Conservation (phyloP, 805 yeast species). For the Metschnikowia henanensis region DNA sequence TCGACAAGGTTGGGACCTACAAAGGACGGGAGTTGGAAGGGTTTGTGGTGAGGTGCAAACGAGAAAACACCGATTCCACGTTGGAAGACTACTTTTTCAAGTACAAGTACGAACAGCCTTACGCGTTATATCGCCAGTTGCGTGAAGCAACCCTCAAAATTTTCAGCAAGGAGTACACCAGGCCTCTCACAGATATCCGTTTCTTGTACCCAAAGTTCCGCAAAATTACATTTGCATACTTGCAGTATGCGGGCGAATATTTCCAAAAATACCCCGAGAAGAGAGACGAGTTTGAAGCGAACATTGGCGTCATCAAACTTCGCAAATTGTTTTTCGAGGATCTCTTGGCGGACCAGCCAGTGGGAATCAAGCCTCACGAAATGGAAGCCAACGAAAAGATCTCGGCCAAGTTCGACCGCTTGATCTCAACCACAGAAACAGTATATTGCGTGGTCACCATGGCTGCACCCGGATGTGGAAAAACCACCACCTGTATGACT, state of each 20-base stretch:
- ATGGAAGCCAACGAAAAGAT: conserved; percentile 39
- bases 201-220: conserved; percentile 45
- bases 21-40: conserved; percentile 83
- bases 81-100: conserved; percentile 73
- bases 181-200: conserved; percentile 29
- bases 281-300: conserved; percentile 46
- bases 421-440: conserved; percentile 23
- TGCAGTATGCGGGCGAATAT: conserved; percentile 62
- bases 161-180: conserved; percentile 33
- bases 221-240: conserved; percentile 61
- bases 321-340: conserved; percentile 62
- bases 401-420: conserved; percentile 16
- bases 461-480: conserved; percentile 94
- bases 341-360: conserved; percentile 42
- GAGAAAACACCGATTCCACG: conserved; percentile 7
- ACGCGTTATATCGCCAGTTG: conserved; percentile 84
- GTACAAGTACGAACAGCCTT: conserved; percentile 94
- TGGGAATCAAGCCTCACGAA: conserved; percentile 59
- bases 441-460: conserved; percentile 70
- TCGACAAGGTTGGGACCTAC: conserved; percentile 68
- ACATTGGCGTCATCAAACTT: conserved; percentile 72
- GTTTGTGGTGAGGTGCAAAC: conserved; percentile 77
- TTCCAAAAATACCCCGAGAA: conserved; percentile 50
- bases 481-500: conserved; percentile 75
- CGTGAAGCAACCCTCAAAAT: conserved; percentile 78